These are phyloP conservation scores for Endothia cerciana DNA, from an alignment of 2,329 filamentous ascomycete genomes.

Conservation along the genomic window DNA sequence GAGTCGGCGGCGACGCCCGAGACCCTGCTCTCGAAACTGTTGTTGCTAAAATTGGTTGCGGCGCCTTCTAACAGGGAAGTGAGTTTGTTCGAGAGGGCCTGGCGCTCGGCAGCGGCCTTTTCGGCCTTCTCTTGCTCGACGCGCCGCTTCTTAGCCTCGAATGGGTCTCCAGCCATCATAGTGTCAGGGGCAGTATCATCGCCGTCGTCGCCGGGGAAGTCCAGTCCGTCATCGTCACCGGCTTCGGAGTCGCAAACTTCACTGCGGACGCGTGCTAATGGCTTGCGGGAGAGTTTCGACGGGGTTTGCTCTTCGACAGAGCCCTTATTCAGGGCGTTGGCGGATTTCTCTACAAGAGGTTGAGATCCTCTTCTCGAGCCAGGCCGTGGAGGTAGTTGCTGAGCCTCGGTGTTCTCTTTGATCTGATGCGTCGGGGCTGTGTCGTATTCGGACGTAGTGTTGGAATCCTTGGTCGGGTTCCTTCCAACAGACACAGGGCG, in stretches of 20 bases:
- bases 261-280: conserved; percentile 41
- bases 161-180: conserved; percentile 7
- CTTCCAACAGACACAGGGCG: conserved; percentile 1
- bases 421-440: conserved; percentile 40
- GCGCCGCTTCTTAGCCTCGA: conserved; percentile 21
- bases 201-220: conserved; percentile 18
- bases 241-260: conserved; percentile 46
- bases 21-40: conserved; percentile 1
- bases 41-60: conserved; percentile 26
- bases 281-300: conserved; percentile 23
- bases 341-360: conserved; percentile 47
- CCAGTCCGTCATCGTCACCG: conserved; percentile 29
- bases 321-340: conserved; percentile 48
- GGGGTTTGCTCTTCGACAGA: conserved; percentile 38
- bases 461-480: conserved; percentile 17
- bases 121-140: conserved; percentile 29
- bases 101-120: conserved; percentile 41
- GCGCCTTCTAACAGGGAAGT: conserved; percentile 45
- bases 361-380: conserved; percentile 36
- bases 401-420: neutral
- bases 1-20: conserved; percentile 6
- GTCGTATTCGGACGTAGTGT: conserved; percentile 33
- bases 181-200: conserved; percentile 13
- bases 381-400: conserved; percentile 29
- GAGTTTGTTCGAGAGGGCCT: conserved; percentile 47